These are phyloP conservation scores for Penicillium lividum DNA, from an alignment of 495 filamentous ascomycete species.

Conservation along the genomic window DNA sequence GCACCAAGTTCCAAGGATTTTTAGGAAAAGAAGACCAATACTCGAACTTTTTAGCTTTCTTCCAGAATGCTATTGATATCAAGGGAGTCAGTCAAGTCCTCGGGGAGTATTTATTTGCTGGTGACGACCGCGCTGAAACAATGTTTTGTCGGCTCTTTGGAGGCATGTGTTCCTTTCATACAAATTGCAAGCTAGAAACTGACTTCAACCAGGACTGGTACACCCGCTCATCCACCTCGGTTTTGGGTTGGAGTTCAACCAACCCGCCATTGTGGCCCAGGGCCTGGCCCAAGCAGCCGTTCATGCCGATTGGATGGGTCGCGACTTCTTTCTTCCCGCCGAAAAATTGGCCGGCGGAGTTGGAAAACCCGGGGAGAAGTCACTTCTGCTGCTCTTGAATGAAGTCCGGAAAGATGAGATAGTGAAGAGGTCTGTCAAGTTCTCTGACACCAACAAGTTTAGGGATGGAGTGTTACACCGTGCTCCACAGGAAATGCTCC, in stretches of 20 bases:
- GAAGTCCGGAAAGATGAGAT: constrained; percentile 57
- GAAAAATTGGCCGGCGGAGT: constrained; percentile 51
- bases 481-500: constrained; percentile 63
- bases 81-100: constrained; percentile 61
- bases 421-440: constrained; percentile 49
- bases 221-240: constrained; percentile 86
- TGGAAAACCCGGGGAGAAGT: constrained; percentile 40
- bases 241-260: constrained; percentile 77
- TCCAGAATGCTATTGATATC: constrained; percentile 65
- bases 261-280: constrained; percentile 80
- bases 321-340: constrained; percentile 48
- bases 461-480: constrained; percentile 64
- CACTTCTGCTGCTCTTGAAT: constrained; percentile 58
- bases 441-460: constrained; percentile 61
- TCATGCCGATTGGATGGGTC: constrained; percentile 52
- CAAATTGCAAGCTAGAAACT: constrained; percentile 1
- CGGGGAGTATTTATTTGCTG: constrained; percentile 64
- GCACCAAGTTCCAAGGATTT: constrained; percentile 50
- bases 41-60: constrained; percentile 69
- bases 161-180: constrained; percentile 36
- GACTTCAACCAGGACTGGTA: constrained; percentile 54
- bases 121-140: constrained; percentile 59
- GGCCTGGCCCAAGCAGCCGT: constrained; percentile 74
- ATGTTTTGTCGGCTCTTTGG: constrained; percentile 60
- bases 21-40: constrained; percentile 59